Evolutionary conservation across 148 eudicot species (phyloP).

Genomic region (Vaccinium darrowii): DNA sequence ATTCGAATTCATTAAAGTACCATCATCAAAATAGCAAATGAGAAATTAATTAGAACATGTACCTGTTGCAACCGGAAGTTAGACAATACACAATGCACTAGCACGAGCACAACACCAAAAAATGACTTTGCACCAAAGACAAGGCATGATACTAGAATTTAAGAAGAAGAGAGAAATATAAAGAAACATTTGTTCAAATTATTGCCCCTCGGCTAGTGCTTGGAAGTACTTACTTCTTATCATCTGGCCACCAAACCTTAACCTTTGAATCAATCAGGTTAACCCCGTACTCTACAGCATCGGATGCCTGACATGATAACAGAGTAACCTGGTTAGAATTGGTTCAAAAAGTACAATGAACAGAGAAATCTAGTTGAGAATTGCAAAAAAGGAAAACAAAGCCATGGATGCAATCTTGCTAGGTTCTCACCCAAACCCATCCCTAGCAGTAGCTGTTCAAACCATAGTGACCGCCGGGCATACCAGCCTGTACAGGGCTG

Average conservation of each 20-base stretch:
- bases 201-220: background rate
- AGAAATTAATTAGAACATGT: background rate
- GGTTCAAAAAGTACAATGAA: background rate
- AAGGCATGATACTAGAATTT: background rate
- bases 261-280: constrained; percentile 56
- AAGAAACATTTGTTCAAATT: background rate
- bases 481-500: background rate
- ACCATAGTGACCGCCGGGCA: background rate
- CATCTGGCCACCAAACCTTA: constrained; percentile 87
- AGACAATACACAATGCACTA: background rate
- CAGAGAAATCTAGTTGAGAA: background rate
- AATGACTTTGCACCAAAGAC: background rate
- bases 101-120: background rate
- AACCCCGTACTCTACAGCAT: constrained; percentile 29
- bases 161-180: background rate
- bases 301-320: constrained; percentile 46
- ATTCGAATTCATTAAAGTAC: background rate
- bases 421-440: background rate
- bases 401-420: background rate
- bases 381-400: background rate
- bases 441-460: background rate
- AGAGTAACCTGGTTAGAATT: constrained; percentile 14
- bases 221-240: constrained; percentile 48
- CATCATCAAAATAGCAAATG: background rate
- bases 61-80: background rate